These are phyloP conservation scores for Raffaelea arxii DNA, from an alignment of 2,329 filamentous ascomycete genomes.

Conservation along the genomic window DNA sequence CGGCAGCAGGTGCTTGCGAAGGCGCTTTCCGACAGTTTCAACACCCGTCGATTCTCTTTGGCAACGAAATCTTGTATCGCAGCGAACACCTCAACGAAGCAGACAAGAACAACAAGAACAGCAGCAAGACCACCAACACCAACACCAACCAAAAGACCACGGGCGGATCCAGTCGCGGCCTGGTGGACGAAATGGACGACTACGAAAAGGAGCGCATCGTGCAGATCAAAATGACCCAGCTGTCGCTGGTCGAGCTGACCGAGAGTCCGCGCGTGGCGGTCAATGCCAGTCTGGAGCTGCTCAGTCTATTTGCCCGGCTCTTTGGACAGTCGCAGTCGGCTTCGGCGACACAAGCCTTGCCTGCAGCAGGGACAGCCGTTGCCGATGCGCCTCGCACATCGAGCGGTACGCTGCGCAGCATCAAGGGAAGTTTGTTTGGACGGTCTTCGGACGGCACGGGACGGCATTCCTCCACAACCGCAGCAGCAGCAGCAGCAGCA, in stretches of 20 bases:
- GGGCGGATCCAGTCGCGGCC: too few relatives aligned
- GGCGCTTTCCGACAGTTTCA: conserved; percentile 87
- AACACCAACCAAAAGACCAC: too few relatives aligned
- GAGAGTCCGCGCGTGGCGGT: conserved; percentile 81
- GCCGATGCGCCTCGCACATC: conserved; percentile 55
- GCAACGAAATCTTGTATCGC: conserved; percentile 47
- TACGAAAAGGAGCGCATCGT: conserved; percentile 78
- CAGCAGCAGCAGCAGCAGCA: conserved; percentile 38
- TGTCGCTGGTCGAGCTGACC: conserved; percentile 70
- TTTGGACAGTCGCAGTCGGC: conserved; percentile 56
- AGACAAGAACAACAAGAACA: conserved; percentile 26
- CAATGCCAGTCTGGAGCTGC: conserved; percentile 76
- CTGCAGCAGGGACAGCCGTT: conserved; percentile 9
- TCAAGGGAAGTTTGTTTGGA: conserved; percentile 72
- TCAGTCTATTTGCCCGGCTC: conserved; percentile 70
- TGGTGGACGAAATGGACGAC: conserved; percentile 72
- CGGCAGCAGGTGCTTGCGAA: conserved; percentile 75
- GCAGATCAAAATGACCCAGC: conserved; percentile 93
- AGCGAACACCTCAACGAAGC: conserved; percentile 59
- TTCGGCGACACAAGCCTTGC: conserved; percentile 21
- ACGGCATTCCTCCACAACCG: not conserved
- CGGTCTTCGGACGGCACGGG: too few relatives aligned
- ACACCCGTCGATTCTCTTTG: conserved; percentile 60
- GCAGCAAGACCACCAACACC: conserved; percentile 15
- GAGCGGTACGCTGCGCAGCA: conserved; percentile 58